Base-by-base conservation (phyloP, 179 eudicot species). In the Carnegiea gigantea region DNA sequence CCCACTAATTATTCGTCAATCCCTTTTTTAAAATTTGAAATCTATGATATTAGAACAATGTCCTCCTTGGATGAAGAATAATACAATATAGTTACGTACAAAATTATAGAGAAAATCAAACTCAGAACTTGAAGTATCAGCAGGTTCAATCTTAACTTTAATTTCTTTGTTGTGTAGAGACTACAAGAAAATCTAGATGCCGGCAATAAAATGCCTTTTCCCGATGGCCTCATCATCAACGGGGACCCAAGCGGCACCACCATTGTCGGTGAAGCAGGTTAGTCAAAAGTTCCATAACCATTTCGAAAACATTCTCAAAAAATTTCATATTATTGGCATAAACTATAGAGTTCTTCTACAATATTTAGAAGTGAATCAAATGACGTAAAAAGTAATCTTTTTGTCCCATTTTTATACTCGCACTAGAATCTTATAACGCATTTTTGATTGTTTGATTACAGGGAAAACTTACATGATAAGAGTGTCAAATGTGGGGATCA, bases 401-500 rank as follows among this genome's bases (percentile, higher is more conserved):
- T 33, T 33, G 36, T 33, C 36, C 36, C 36, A 33, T 33, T 33
- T 33, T 33, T 33, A 33, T 40, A 5, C 44, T 7, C 8, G 44
- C 44, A 3, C 44, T 40, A 40, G 9, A 40, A 40, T 40, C 44
- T 4, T 48, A 11, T 48, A 48, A 9, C 1, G 3, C 53, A 9
- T 15, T 7, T n/a, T 44, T n/a, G 18, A 18, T 17, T 43, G 40
- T 21, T n/a, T 43, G 26, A 28, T 78, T 64, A 36, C 90, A 89
- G 97, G 95, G 46, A 80, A 87, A 85, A 81, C 89, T 13, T 93
- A 92, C 89, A 20, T 93, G 90, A 83, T 95, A 43, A 89, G 98
- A 83, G 95, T 95, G 64, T 84, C 98, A 36, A 95, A 93, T 81
- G 86, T 93, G 71, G 97, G 92, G 0, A 81, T 87, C 30, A 80